Evolutionary conservation across 2,329 filamentous ascomycete species (phyloP), one percentile per base, ranked within the genome.

Genomic region (Cryphonectria naterciae): DNA sequence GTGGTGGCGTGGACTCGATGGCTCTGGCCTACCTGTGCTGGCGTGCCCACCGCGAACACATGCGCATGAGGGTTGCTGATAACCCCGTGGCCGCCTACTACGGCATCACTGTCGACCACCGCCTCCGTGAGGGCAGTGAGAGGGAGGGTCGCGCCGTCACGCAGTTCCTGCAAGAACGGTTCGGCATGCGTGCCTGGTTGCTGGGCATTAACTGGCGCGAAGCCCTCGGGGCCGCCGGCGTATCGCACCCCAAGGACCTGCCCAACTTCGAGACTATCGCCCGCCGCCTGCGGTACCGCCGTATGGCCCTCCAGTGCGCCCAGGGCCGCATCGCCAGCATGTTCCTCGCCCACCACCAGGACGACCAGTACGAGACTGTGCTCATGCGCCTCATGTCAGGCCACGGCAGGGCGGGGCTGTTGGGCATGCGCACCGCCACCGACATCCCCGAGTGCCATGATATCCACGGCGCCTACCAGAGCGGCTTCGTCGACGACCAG

Each of bases 1-100:
- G 95, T 77, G 96, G 96, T 35, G 96, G 96, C 10, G 93, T 96
- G 54, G 96, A 99, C 80, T 98, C 95, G n/a, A 99, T 98, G 95
- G 95, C 95, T 39, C 85, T 99, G 72, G 94, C 94, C 69, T 90
- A 85, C 72, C 86, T 98, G 49, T 93, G 92, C 78, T 86, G 85
- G 65, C 80, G 83, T 62, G 76, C 87, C 49, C 80, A 81, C 52
- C 78, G 72, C 3, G 72, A 73, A 3, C 77, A 82, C 62, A 77
- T 76, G 2, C 71, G 75, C 37, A 76, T 83, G 73, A 80, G 74
- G 60, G 77, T 89, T 37, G 81, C 81, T 46, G 86, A 86, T 75
- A 83, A 85, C 71, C 81, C 83, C 19, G 76, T 84, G 52, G 54
- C 68, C 37, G 75, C 76, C 54, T 85, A 86, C 70, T 75, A 80